Evolutionary conservation across 345 rosid species (phyloP).

Genomic region (Fremontodendron californicum): DNA sequence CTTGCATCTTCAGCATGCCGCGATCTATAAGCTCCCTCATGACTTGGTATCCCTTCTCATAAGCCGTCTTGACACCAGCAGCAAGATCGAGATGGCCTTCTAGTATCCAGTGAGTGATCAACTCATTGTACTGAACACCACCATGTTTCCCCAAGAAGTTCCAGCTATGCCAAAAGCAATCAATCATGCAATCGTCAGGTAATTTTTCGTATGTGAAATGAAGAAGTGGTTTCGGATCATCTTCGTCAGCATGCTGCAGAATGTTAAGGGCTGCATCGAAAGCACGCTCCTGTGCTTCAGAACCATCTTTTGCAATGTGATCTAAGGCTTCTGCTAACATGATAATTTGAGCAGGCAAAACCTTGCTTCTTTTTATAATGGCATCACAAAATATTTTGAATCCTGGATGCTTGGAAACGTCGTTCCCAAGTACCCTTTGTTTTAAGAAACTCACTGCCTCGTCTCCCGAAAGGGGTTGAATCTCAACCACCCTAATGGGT

Average conservation of each 20-base stretch:
- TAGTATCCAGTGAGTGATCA: conserved; percentile 62
- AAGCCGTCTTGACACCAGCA: conserved; percentile 37
- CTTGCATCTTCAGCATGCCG: conserved; percentile 45
- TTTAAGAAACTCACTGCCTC: conserved; percentile 16
- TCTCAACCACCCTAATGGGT: neutral
- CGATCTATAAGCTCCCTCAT: conserved; percentile 48
- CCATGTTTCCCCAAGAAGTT: conserved; percentile 32
- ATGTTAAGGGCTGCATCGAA: conserved; percentile 7
- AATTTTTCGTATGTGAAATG: conserved; percentile 26
- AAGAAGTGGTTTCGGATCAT: conserved; percentile 14
- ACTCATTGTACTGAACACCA: conserved; percentile 41
- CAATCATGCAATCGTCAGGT: neutral
- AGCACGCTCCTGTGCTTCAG: neutral
- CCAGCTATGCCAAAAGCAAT: conserved; percentile 53
- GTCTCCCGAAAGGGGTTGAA: neutral
- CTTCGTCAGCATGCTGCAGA: conserved; percentile 1
- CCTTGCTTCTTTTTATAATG: conserved; percentile 7
- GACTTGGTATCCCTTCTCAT: conserved; percentile 38
- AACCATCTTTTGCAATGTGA: neutral
- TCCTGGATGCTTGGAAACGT: neutral
- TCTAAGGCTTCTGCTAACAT: conserved; percentile 36
- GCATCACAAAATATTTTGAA: neutral
- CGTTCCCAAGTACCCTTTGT: neutral
- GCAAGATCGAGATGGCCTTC: conserved; percentile 54
- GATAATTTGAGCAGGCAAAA: conserved; percentile 31